Base-by-base conservation (phyloP, 441 rosid genomes). In the Adansonia rubrostipa region DNA sequence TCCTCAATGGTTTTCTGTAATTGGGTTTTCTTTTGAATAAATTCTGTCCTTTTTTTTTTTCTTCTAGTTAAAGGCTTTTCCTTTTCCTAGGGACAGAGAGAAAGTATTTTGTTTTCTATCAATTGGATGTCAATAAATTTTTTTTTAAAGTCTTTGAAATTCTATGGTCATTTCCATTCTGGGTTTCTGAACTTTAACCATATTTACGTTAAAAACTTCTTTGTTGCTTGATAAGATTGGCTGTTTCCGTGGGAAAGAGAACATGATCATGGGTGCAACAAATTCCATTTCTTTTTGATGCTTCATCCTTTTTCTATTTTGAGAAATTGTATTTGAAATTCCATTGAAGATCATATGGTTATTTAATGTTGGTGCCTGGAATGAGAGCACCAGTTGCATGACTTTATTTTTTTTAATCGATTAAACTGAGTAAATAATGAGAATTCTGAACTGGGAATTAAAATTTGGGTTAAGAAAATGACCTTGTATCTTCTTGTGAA, bases 371-470 rank as follows among this genome's bases (percentile, higher is more conserved):
- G 77, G 48, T 80, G 67, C 79, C 74, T 82, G 85, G 77, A 75
- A 78, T 80, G 85, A 80, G 57, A 81, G 80, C 80, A 80, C 81
- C 83, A 71, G 73, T 65, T 80, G 82, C 73, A 69, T 58, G 51
- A 76, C 73, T 50, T 54, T 71, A 54, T 71, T 77, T 80, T 80
- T 72, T 80, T 78, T 77, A 44, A 71, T 64, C 20, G 61, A 84
- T 66, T 79, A 60, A 85, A 82, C 81, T 84, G 85, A 84, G 86
- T 82, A 6, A 36, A 8, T 77, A 48, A 69, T 5, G 19, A 48
- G 22, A 56, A 19, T 56, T 73, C 8, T 56, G 75, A 3, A 57
- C 65, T 56, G 57, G 40, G 47, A 71, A 17, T 56, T 6, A 57
- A 40, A 19, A 10, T 56, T 6, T 17, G 64, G 72, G 9, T 47